phyloP scores from a whole-genome alignment of 2,329 filamentous ascomycete species.

The Tolypocladium nubicola region DNA sequence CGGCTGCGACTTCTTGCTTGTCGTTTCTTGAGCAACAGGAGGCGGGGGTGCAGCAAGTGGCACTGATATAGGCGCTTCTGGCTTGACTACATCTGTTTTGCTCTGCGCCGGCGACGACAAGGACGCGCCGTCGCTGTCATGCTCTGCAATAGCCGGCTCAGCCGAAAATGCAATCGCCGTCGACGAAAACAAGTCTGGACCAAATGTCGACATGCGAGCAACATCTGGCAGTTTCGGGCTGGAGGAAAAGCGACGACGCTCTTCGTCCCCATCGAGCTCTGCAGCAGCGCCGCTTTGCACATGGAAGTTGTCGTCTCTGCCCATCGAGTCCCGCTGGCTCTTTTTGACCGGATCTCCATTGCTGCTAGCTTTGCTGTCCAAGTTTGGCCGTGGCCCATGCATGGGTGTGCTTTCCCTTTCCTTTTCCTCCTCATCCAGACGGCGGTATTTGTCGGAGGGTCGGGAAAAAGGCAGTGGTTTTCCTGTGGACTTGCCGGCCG shows the following conservation, averaged over 20 bases:
- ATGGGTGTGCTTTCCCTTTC: constrained; percentile 36
- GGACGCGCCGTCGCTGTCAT: not conserved
- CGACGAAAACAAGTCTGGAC: constrained; percentile 43
- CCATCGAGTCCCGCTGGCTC: not conserved
- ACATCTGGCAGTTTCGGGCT: constrained; percentile 50
- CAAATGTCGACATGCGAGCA: constrained; percentile 49
- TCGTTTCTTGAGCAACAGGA: constrained; percentile 2
- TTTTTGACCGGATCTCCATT: not conserved
- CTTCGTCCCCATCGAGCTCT: not conserved
- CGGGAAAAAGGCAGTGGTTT: constrained; percentile 56
- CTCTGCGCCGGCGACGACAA: not conserved
- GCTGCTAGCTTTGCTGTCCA: constrained; percentile 30
- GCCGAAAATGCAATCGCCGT: not conserved
- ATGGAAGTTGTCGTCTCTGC: not conserved
- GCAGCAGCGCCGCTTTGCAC: not conserved
- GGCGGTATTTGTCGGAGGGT: constrained; percentile 68
- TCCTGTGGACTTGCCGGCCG: constrained; percentile 1
- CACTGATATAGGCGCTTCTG: not conserved
- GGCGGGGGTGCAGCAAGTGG: not conserved
- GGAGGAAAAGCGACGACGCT: constrained; percentile 28
- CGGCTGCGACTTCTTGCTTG: not conserved
- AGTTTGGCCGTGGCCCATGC: constrained; percentile 45
- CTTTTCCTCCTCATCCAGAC: constrained; percentile 58
- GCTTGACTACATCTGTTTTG: not conserved
- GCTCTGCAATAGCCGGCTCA: not conserved